Evolutionary conservation across 306 rosid genomes (phyloP), one percentile per base, ranked within the genome.

Genomic region (Lathyrus tuberosus): DNA sequence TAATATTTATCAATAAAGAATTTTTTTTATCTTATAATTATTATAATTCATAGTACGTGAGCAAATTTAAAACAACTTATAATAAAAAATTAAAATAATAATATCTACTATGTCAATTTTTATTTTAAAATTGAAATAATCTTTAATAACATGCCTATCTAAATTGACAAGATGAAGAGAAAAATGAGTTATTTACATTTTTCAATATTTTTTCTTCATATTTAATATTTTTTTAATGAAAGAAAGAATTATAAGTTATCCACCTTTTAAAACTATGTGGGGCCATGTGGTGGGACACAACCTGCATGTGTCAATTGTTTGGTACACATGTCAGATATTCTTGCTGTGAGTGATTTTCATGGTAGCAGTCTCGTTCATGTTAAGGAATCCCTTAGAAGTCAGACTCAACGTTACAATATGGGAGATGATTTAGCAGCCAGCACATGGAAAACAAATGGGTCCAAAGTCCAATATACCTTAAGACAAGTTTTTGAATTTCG

Each of bases 391-490:
- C 40, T 24, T 48, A 22, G 8, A 7, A 24, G 70, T 24, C 70
- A 43, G 4, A n/a, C 41, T 8, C 56, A 43, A 16, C 26, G 44
- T 43, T 24, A 65, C 38, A 20, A 63, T 18, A 41, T 41, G 28
- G 6, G 18, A 17, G n/a, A 62, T 62, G 54, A 24, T 13, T 64
- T 42, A 22, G 38, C 15, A 42, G 22, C 49, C 15, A 42, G 22
- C 49, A 31, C 6, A 31, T 61, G 47, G 66, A 35, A 35, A 33
- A 33, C 49, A 63, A 63, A 63, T 64, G 69, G 69, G 69, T 64
- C 38, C 40, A 44, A 42, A 54, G 69, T 64, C 38, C 40, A 44
- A 42, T 42, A 46, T 15, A 22, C 20, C 44, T 43, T 43, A 4
- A 24, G 54, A 64, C 38, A 64, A 14, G 38, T 22, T 42, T 43